A percentile compares a stretch with the other conserved stretches of the same genome.
phyloP scores from a whole-genome alignment of 208 protist species.

The Phytomonas francai region DNA sequence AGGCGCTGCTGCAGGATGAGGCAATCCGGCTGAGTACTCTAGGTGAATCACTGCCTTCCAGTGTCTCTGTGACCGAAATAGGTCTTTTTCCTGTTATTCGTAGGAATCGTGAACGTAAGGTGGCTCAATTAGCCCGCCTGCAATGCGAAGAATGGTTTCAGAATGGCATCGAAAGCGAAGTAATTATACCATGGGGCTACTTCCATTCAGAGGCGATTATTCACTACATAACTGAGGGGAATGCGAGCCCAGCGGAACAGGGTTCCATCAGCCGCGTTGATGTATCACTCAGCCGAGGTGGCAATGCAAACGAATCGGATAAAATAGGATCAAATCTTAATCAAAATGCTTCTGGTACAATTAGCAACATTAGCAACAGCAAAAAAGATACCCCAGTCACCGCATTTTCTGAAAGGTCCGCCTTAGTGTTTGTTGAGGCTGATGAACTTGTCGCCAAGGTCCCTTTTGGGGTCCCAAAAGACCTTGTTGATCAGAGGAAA shows the following conservation, averaged over 20 bases:
- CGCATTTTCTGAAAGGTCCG: not conserved
- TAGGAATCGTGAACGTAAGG: constrained; percentile 62
- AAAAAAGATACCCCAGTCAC: not conserved
- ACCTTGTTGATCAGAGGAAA: constrained; percentile 32
- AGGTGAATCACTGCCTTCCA: constrained; percentile 31
- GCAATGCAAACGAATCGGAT: not conserved
- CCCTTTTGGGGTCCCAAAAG: constrained; percentile 68
- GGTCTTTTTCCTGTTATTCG: constrained; percentile 62
- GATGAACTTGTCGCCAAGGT: constrained; percentile 60
- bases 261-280: not conserved
- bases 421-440: constrained; percentile 59
- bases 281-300: not conserved
- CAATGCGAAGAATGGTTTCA: constrained; percentile 72
- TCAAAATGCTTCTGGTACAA: not conserved
- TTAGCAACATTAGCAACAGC: not conserved
- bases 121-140: constrained; percentile 46
- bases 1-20: constrained; percentile 59
- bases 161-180: constrained; percentile 60
- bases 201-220: constrained; percentile 79
- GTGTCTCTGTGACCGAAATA: constrained; percentile 54
- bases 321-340: constrained; percentile 4
- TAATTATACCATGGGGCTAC: constrained; percentile 86
- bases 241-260: constrained; percentile 13
- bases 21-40: constrained; percentile 25
- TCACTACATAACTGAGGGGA: constrained; percentile 63